Percentiles rank a stretch among this genome's conserved stretches.
These are phyloP conservation scores for Ramaria sp. DNA, from an alignment of 768 basidiomycete genomes.

Conservation along the genomic window DNA sequence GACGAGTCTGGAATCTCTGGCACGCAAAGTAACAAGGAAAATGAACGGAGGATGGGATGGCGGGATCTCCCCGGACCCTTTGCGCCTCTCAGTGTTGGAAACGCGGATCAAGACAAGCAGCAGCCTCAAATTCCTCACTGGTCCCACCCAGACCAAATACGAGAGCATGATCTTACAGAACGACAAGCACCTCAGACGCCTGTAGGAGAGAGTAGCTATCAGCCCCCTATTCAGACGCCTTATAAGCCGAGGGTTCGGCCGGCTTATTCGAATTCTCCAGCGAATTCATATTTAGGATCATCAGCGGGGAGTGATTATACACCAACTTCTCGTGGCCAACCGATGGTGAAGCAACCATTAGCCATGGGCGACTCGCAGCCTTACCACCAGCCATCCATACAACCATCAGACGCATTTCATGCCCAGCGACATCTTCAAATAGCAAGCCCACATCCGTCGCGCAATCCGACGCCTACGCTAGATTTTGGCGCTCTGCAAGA, in stretches of 20 bases:
- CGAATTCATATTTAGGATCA: slow-evolving; percentile 19
- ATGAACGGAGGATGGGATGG: slow-evolving; percentile 9
- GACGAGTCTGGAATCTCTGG: slow-evolving; percentile 29
- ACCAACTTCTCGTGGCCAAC: slow-evolving; percentile 11
- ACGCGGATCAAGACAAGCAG: slow-evolving; percentile 16
- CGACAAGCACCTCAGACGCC: slow-evolving; percentile 31
- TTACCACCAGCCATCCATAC: slow-evolving; percentile 17
- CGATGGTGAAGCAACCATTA: slow-evolving; percentile 38
- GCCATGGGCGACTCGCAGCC: slow-evolving; percentile 39
- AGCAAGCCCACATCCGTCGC: slow-evolving; percentile 10
- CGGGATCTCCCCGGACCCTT: slow-evolving; percentile 58
- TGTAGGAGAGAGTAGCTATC: slow-evolving; percentile 18
- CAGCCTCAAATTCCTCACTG: slow-evolving; percentile 18
- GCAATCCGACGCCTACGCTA: slow-evolving; percentile 23
- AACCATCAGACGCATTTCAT: slow-evolving; percentile 49
- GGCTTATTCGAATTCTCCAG: slow-evolving; percentile 13
- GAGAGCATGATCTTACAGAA: slow-evolving; percentile 17
- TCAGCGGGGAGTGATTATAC: slow-evolving; percentile 19
- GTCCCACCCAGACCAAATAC: slow-evolving; percentile 28
- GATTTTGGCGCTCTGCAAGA: slow-evolving; percentile 62
- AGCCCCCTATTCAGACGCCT: slow-evolving; percentile 41
- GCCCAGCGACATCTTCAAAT: slow-evolving; percentile 8
- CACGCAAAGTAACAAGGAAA: background rate
- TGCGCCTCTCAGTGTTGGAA: slow-evolving; percentile 52
- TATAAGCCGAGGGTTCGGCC: slow-evolving; percentile 61